Conservation (phyloP, 176 grass and related monocot species). For the Phyllostachys edulis region DNA sequence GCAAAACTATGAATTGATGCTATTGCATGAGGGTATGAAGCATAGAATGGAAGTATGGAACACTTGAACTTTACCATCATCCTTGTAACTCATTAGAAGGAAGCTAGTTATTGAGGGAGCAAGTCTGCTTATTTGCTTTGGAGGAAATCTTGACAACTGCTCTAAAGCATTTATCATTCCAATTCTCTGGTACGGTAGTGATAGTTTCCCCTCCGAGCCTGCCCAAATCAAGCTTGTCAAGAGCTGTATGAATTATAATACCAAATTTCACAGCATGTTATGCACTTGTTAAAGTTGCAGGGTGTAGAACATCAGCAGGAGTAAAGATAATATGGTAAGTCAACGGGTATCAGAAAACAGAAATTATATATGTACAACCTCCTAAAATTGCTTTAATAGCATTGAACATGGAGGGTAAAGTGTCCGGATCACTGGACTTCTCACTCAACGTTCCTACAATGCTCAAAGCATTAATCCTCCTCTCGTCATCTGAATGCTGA, state of each 20-base stretch:
- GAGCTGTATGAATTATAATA: constrained; percentile 17
- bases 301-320: constrained; percentile 5
- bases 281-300: not conserved
- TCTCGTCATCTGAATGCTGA: constrained; percentile 84
- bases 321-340: constrained; percentile 27
- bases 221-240: constrained; percentile 44
- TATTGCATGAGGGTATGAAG: constrained; percentile 5
- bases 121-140: constrained; percentile 69
- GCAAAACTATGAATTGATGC: constrained; percentile 19
- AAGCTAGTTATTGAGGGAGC: constrained; percentile 74
- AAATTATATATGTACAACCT: constrained; percentile 46
- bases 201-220: constrained; percentile 97
- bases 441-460: constrained; percentile 73
- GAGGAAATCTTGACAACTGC: constrained; percentile 70
- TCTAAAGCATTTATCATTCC: constrained; percentile 80
- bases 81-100: constrained; percentile 80
- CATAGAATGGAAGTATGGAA: constrained; percentile 39
- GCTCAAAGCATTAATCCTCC: constrained; percentile 71
- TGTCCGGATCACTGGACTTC: constrained; percentile 91
- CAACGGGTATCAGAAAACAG: constrained; percentile 28
- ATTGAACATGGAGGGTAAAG: constrained; percentile 76
- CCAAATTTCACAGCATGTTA: constrained; percentile 5
- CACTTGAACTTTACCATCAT: constrained; percentile 64
- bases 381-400: constrained; percentile 81
- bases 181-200: constrained; percentile 80